Evolutionary conservation across 257 asterid species (phyloP), one percentile per base, ranked within the genome.

Genomic region (Apocynum venetum): DNA sequence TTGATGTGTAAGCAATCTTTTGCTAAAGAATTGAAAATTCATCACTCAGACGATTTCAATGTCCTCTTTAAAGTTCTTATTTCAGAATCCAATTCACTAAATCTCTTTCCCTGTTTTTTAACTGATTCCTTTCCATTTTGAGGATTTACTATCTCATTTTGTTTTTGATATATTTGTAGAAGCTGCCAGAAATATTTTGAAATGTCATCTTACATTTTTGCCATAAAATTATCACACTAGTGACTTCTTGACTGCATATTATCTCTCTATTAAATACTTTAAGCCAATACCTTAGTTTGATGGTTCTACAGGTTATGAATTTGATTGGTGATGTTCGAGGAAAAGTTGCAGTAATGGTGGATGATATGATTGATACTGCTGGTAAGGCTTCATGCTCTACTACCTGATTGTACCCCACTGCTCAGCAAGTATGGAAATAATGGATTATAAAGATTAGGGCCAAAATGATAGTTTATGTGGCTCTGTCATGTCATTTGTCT

Each of bases 301-400:
- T 47, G 68, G 75, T 75, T 57, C 43, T 68, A 47, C 89, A 92
- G 97, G 97, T 93, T 80, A 89, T 93, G 97, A 93, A 93, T 89
- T 89, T 93, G 89, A 93, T 93, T 66, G 97, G 97, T 72, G 97
- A 91, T 82, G 97, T 93, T 53, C 84, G 80, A 63, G 97, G 97
- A 14, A 91, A 93, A 87, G 97, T 93, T 81, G 97, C 97, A 38
- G 96, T 93, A 44, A 91, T 93, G 97, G 92, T 93, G 87, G 97
- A 93, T 81, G 97, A 93, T 88, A 93, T 93, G 97, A 93, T 93
- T 49, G 97, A 93, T 85, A 93, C 97, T 78, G 97, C 97, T 82
- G 97, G 97, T 91, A 79, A 80, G 89, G 25, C 65, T 70, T 71
- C 36, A 25, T 67, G 15, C 3, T n/a, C 47, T 46, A 55, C 36